Evolutionary conservation across 2,329 filamentous ascomycete species (phyloP).

Genomic region (Alternaria infectoria): DNA sequence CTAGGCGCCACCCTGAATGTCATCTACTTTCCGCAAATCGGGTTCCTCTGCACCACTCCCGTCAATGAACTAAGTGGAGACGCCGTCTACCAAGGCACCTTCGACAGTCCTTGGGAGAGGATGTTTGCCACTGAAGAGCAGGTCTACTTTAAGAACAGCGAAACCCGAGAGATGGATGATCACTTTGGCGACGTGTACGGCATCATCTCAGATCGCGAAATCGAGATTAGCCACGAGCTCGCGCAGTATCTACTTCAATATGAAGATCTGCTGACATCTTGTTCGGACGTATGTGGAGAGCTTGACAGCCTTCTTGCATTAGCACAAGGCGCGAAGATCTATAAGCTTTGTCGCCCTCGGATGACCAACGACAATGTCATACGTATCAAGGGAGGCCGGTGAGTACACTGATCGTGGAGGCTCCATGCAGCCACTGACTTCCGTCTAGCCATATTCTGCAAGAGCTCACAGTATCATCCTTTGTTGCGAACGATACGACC

Average conservation of each 20-base stretch:
- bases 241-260: constrained; percentile 73
- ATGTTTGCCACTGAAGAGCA: constrained; percentile 75
- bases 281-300: constrained; percentile 84
- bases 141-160: constrained; percentile 84
- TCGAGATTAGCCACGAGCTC: constrained; percentile 83
- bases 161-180: constrained; percentile 81
- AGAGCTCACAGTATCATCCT: constrained; percentile 79
- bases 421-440: not conserved
- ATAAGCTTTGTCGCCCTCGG: constrained; percentile 72
- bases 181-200: constrained; percentile 85
- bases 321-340: constrained; percentile 75
- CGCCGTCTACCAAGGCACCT: constrained; percentile 67
- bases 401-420: constrained; percentile 15
- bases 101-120: constrained; percentile 72
- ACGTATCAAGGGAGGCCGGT: constrained; percentile 76
- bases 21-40: constrained; percentile 88
- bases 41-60: constrained; percentile 81
- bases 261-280: constrained; percentile 67
- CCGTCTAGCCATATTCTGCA: constrained; percentile 74
- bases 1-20: constrained; percentile 66
- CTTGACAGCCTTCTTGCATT: constrained; percentile 86
- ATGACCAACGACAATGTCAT: constrained; percentile 75
- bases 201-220: constrained; percentile 87
- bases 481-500: constrained; percentile 82
- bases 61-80: constrained; percentile 65